phyloP scores from a whole-genome alignment of 116 monocot genomes.

The Trichopus zeylanicus region DNA sequence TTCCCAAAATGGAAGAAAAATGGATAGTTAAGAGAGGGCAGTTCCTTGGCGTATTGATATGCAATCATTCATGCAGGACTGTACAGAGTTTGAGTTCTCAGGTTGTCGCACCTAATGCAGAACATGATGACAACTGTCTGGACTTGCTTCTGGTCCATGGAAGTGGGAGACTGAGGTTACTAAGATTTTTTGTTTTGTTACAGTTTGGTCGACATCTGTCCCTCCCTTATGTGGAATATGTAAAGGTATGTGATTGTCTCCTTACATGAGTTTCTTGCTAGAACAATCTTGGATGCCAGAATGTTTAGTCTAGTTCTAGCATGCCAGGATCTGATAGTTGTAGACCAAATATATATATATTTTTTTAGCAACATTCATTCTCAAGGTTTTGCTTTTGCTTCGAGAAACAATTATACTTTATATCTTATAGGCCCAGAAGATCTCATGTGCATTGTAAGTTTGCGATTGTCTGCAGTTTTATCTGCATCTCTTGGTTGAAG shows the following conservation, averaged over 20 bases:
- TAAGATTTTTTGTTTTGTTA: constrained; percentile 66
- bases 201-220: constrained; percentile 88
- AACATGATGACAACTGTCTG: constrained; percentile 75
- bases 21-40: constrained; percentile 82
- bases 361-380: too few relatives aligned
- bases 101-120: constrained; percentile 86
- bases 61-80: constrained; percentile 95
- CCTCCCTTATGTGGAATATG: constrained; percentile 90
- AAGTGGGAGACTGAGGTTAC: constrained; percentile 64
- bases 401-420: too few relatives aligned
- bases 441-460: too few relatives aligned
- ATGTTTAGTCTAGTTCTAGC: neutral
- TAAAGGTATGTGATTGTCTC: constrained; percentile 52
- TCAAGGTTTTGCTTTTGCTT: too few relatives aligned
- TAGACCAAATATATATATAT: too few relatives aligned
- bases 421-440: too few relatives aligned
- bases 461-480: neutral
- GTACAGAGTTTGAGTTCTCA: constrained; percentile 98
- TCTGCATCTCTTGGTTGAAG: neutral
- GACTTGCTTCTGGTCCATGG: constrained; percentile 87
- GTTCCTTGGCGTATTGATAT: constrained; percentile 74
- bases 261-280: neutral
- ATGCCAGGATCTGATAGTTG: too few relatives aligned
- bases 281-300: neutral
- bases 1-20: constrained; percentile 58